phyloP scores from a whole-genome alignment of 495 filamentous ascomycete genomes.

The Pyrenula massariospora region DNA sequence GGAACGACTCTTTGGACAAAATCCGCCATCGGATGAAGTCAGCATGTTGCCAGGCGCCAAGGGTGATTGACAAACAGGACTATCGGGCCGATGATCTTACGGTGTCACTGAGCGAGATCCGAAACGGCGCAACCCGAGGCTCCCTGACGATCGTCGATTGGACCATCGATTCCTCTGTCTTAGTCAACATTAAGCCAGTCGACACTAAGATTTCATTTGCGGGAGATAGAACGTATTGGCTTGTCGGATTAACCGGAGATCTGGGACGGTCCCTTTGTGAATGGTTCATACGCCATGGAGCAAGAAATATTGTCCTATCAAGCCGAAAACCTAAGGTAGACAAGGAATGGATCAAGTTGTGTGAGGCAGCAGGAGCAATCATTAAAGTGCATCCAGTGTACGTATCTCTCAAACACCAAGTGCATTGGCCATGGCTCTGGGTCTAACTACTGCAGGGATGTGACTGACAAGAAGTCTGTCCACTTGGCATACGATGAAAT shows the following conservation, averaged over 20 bases:
- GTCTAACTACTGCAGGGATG: no score
- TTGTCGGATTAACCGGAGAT: conserved; percentile 45
- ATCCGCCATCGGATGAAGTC: no score
- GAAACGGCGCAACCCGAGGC: not conserved
- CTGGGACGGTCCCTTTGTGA: conserved; percentile 46
- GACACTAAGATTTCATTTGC: not conserved
- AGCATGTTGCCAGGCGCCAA: no score
- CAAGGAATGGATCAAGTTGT: conserved; percentile 29
- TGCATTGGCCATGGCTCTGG: no score
- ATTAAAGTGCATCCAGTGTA: conserved; percentile 12
- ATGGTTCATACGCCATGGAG: conserved; percentile 43
- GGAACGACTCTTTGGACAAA: no score
- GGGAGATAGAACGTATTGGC: conserved; percentile 38
- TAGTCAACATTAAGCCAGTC: not conserved
- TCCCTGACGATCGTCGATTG: conserved; percentile 3
- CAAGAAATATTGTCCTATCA: conserved; percentile 38
- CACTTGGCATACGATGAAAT: conserved; percentile 10
- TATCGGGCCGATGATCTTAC: no score
- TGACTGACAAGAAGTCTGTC: no score
- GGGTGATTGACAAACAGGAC: no score
- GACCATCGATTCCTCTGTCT: not conserved
- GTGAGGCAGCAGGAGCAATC: conserved; percentile 13
- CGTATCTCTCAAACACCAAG: no score
- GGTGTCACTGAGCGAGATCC: no score
- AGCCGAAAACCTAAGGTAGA: conserved; percentile 45